These are phyloP conservation scores for Phytophthora nicotianae DNA, from an alignment of 352 stramenopile species.

Conservation along the genomic window DNA sequence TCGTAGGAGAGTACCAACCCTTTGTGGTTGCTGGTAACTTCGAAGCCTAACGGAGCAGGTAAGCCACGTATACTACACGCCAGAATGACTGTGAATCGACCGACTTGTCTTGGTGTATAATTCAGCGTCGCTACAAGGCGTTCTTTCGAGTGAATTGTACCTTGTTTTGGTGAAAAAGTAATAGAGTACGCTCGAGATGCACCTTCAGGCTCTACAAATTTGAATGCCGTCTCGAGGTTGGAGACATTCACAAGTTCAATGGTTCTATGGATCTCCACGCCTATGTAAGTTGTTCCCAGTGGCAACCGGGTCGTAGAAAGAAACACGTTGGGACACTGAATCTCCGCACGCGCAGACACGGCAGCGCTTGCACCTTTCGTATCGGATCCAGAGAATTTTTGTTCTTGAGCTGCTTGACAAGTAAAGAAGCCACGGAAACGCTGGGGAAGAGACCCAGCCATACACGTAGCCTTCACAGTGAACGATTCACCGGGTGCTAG, in stretches of 20 bases:
- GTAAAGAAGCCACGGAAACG: slow-evolving; percentile 60
- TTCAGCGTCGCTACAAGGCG: slow-evolving; percentile 48
- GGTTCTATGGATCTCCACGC: slow-evolving; percentile 49
- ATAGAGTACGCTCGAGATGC: slow-evolving; percentile 53
- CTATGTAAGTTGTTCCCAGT: slow-evolving; percentile 72
- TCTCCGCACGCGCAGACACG: slow-evolving; percentile 72
- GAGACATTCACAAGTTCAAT: slow-evolving; percentile 80
- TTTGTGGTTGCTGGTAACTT: slow-evolving; percentile 71
- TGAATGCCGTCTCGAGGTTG: slow-evolving; percentile 77
- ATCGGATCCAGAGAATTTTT: slow-evolving; percentile 23
- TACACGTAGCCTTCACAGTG: slow-evolving; percentile 49
- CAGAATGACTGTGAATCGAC: slow-evolving; percentile 56
- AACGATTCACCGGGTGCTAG: slow-evolving; percentile 48
- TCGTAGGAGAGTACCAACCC: slow-evolving; percentile 84
- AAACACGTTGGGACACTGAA: slow-evolving; percentile 80
- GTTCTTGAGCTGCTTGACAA: slow-evolving; percentile 44
- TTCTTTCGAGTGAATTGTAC: slow-evolving; percentile 68
- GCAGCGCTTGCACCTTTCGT: not conserved
- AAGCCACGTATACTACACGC: slow-evolving; percentile 71
- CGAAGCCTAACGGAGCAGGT: slow-evolving; percentile 59
- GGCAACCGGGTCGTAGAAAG: slow-evolving; percentile 53
- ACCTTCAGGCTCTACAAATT: slow-evolving; percentile 73
- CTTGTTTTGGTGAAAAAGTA: slow-evolving; percentile 48
- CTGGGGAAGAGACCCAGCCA: slow-evolving; percentile 62
- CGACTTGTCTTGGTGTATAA: slow-evolving; percentile 67